These are phyloP conservation scores for Saccharomycopsis amapae DNA, from an alignment of 805 yeast species.

Conservation along the genomic window DNA sequence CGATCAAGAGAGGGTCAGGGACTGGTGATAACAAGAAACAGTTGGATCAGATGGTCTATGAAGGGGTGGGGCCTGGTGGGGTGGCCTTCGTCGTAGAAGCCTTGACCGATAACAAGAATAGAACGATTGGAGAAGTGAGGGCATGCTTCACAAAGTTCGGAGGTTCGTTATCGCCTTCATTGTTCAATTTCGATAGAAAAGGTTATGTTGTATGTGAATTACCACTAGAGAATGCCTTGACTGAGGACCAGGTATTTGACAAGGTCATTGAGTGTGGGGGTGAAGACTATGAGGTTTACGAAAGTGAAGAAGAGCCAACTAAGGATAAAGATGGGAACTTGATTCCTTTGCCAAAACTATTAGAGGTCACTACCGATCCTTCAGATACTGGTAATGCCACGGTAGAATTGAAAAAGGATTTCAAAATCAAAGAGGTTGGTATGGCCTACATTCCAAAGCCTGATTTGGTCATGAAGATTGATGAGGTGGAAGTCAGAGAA, in stretches of 20 bases:
- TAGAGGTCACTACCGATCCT: constrained; percentile 56
- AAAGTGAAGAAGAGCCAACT: constrained; percentile 32
- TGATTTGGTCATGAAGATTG: constrained; percentile 51
- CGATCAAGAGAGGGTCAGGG: constrained; percentile 80
- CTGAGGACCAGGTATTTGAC: constrained; percentile 62
- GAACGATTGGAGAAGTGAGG: constrained; percentile 71
- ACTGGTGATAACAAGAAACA: constrained; percentile 40
- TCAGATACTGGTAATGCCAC: constrained; percentile 56
- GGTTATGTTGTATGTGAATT: constrained; percentile 62
- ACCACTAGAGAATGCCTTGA: constrained; percentile 23
- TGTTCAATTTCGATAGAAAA: constrained; percentile 66
- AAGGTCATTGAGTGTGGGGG: constrained; percentile 70
- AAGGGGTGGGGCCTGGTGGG: constrained; percentile 91
- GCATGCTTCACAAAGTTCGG: constrained; percentile 66
- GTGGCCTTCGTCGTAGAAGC: constrained; percentile 82
- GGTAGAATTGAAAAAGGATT: constrained; percentile 45
- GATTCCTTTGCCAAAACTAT: constrained; percentile 25
- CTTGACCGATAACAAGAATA: constrained; percentile 77
- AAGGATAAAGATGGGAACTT: constrained; percentile 19
- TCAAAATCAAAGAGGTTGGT: constrained; percentile 62
- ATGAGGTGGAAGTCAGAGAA: constrained; percentile 43
- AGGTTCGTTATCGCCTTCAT: constrained; percentile 68
- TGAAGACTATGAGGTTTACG: constrained; percentile 56
- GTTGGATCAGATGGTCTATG: constrained; percentile 60
- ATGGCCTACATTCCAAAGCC: constrained; percentile 58